These are phyloP conservation scores for Acrodontium crateriforme DNA, from an alignment of 2,329 filamentous ascomycete genomes.

Conservation along the genomic window DNA sequence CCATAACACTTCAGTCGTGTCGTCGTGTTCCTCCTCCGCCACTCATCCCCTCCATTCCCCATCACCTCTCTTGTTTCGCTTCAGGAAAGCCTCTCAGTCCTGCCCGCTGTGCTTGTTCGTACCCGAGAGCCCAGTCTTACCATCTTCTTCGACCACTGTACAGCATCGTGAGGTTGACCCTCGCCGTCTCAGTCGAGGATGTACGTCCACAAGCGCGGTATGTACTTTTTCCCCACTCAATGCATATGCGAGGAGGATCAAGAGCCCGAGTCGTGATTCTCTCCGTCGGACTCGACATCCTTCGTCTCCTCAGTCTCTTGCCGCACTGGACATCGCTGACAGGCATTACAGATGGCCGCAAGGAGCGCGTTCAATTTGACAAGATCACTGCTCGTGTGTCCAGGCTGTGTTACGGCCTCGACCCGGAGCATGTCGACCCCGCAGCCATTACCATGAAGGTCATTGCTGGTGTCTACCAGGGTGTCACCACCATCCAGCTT, in stretches of 20 bases:
- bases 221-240: constrained; percentile 6
- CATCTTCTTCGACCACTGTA: constrained; percentile 5
- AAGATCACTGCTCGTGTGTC: constrained; percentile 99
- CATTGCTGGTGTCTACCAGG: constrained; percentile 97
- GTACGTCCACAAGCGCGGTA: constrained; percentile 53
- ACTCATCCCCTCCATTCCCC: no score
- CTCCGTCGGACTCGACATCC: no score
- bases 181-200: constrained; percentile 28
- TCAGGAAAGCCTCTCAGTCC: no score
- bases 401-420: constrained; percentile 91
- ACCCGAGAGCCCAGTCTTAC: no score
- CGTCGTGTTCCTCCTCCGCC: no score
- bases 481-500: constrained; percentile 89
- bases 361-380: constrained; percentile 99
- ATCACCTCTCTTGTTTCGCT: no score
- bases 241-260: no score
- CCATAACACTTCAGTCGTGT: no score
- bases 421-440: constrained; percentile 89
- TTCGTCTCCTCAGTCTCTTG: no score
- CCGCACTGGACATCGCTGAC: constrained; percentile 11
- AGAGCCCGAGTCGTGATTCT: no score
- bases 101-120: no score
- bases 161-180: constrained; percentile 10
- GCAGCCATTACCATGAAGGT: constrained; percentile 98
- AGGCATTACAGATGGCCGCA: constrained; percentile 67